phyloP scores from a whole-genome alignment of 1,139 yeast species.

The Taiozyma sp. region DNA sequence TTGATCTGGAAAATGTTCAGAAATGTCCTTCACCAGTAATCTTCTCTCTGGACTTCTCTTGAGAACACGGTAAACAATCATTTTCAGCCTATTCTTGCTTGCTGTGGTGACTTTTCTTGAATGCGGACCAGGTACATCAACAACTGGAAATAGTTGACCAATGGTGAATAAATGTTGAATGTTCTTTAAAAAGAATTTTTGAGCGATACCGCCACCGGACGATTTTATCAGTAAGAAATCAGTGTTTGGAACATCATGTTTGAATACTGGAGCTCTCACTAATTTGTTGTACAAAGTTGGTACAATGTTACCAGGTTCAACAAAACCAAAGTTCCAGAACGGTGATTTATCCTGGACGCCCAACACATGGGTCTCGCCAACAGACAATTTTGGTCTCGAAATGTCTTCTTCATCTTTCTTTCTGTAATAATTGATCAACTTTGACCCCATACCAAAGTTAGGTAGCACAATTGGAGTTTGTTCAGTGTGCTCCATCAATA shows the following conservation, averaged over 20 bases:
- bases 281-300: slow-evolving; percentile 92
- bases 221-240: slow-evolving; percentile 82
- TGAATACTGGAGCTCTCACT: slow-evolving; percentile 89
- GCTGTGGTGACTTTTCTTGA: slow-evolving; percentile 94
- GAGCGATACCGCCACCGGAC: slow-evolving; percentile 61
- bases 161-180: slow-evolving; percentile 77
- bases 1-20: slow-evolving; percentile 93
- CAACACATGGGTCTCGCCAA: slow-evolving; percentile 94
- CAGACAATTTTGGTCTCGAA: slow-evolving; percentile 78
- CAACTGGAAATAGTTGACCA: slow-evolving; percentile 92
- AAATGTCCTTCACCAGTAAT: slow-evolving; percentile 81
- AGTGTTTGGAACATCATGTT: slow-evolving; percentile 72
- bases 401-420: slow-evolving; percentile 79
- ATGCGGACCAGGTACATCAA: slow-evolving; percentile 96
- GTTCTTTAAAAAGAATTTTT: slow-evolving; percentile 52
- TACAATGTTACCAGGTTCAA: slow-evolving; percentile 89
- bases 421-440: slow-evolving; percentile 87
- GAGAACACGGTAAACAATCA: slow-evolving; percentile 89
- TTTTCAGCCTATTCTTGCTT: slow-evolving; percentile 82
- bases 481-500: slow-evolving; percentile 86
- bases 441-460: slow-evolving; percentile 95
- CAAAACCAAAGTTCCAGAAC: slow-evolving; percentile 98
- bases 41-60: slow-evolving; percentile 74
- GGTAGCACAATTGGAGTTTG: slow-evolving; percentile 82
- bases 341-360: slow-evolving; percentile 96